A percentile compares a stretch with the other conserved stretches of the same genome.
Conservation (phyloP, 257 asterid genomes). For the Solanum ossicruentum region DNA sequence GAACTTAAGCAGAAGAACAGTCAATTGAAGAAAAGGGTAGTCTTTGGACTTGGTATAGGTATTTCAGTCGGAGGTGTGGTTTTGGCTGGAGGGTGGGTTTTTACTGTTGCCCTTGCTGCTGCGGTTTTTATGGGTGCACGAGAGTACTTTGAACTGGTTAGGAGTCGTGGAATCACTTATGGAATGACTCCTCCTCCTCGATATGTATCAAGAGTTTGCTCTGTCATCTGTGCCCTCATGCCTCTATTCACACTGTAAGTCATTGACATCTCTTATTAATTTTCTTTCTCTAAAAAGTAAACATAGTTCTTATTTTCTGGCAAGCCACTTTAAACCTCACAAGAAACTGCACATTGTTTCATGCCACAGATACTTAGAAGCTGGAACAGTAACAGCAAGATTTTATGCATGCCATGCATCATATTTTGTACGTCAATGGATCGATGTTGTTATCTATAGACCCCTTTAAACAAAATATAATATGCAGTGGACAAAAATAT, state of each 20-base stretch:
- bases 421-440: background rate
- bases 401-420: background rate
- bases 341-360: background rate
- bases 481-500: background rate
- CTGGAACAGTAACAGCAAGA: background rate
- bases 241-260: conserved; percentile 91
- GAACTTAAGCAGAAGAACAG: conserved; percentile 34
- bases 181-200: conserved; percentile 99
- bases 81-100: conserved; percentile 92
- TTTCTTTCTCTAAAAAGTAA: background rate
- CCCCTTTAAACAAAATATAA: background rate
- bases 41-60: conserved; percentile 88
- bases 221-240: conserved; percentile 71
- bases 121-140: conserved; percentile 71
- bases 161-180: conserved; percentile 87
- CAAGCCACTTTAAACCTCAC: background rate
- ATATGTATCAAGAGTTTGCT: conserved; percentile 77
- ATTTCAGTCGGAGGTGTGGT: conserved; percentile 75
- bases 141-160: conserved; percentile 92
- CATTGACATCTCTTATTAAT: background rate
- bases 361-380: background rate
- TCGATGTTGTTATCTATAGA: background rate
- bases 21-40: conserved; percentile 68
- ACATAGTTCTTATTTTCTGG: background rate
- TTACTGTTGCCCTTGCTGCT: conserved; percentile 65